Evolutionary conservation across 176 grass and related monocot genomes (phyloP).

Genomic region (Thinopyrum elongatum): DNA sequence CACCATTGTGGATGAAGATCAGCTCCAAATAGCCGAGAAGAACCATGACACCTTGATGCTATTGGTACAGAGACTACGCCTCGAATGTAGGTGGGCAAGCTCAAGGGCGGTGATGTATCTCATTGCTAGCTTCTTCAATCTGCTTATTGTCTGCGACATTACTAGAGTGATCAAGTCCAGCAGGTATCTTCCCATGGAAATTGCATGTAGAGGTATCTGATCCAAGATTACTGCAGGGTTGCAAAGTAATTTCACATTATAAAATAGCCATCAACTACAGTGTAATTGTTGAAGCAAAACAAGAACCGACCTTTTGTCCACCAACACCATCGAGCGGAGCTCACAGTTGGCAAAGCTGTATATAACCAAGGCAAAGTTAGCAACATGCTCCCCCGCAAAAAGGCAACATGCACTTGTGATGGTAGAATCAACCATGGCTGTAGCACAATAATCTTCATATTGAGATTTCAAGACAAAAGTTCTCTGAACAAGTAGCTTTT

Average conservation of each 20-base stretch:
- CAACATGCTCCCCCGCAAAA: no score
- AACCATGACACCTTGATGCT: no score
- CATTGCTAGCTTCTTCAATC: not conserved
- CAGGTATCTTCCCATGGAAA: constrained; percentile 60
- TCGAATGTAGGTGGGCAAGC: no score
- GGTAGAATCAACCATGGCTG: not conserved
- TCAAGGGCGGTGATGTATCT: no score
- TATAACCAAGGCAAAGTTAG: constrained; percentile 28
- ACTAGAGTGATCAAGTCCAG: constrained; percentile 45
- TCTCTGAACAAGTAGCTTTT: no score
- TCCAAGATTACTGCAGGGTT: constrained; percentile 56
- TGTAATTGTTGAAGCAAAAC: not conserved
- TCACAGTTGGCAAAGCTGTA: constrained; percentile 86
- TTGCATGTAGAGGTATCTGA: constrained; percentile 30
- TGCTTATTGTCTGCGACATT: constrained; percentile 32
- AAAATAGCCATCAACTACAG: not conserved
- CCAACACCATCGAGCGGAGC: constrained; percentile 75
- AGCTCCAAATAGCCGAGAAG: no score
- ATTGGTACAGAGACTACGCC: no score
- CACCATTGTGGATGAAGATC: no score
- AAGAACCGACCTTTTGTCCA: constrained; percentile 63
- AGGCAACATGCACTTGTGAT: not conserved
- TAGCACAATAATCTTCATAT: no score
- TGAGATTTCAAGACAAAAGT: no score
- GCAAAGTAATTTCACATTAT: not conserved